Conservation (phyloP, 352 stramenopile species). For the Achlya hypogyna region DNA sequence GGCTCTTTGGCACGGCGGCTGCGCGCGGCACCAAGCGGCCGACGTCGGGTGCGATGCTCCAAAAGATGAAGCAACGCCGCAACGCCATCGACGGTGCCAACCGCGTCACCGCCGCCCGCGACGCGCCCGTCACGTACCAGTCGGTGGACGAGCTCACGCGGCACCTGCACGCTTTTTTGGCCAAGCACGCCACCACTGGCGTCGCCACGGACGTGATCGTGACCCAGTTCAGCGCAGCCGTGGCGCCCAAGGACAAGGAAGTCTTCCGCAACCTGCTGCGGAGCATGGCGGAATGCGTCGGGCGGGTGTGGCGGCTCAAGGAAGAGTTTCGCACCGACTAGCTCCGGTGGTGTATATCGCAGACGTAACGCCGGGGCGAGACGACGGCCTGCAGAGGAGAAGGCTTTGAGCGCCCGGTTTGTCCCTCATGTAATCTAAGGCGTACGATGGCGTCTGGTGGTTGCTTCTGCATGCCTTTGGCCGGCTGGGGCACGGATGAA, state of each 20-base stretch:
- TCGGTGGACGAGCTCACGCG: constrained; percentile 49
- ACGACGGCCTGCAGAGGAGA: no score
- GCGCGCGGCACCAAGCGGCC: constrained; percentile 24
- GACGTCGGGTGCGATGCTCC: constrained; percentile 61
- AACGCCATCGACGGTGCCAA: constrained; percentile 25
- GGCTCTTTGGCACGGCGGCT: constrained; percentile 37
- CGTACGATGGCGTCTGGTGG: no score
- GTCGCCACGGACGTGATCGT: constrained; percentile 87
- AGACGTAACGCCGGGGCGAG: no score
- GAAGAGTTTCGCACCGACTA: constrained; percentile 27
- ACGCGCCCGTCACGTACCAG: constrained; percentile 24
- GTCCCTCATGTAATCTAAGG: no score
- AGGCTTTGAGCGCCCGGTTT: no score
- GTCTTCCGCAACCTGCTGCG: constrained; percentile 78
- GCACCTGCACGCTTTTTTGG: constrained; percentile 80
- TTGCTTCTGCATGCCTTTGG: no score
- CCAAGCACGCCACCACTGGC: constrained; percentile 26
- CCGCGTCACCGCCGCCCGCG: background rate
- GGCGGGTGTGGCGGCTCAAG: constrained; percentile 66
- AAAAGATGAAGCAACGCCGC: constrained; percentile 43
- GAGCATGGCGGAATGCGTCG: constrained; percentile 65
- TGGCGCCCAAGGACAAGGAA: constrained; percentile 81
- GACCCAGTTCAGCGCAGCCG: constrained; percentile 73
- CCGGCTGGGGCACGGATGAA: no score
- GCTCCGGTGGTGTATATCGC: background rate